Base-by-base conservation (phyloP, 176 grass and related monocot species). In the Oropetium thomaeum region DNA sequence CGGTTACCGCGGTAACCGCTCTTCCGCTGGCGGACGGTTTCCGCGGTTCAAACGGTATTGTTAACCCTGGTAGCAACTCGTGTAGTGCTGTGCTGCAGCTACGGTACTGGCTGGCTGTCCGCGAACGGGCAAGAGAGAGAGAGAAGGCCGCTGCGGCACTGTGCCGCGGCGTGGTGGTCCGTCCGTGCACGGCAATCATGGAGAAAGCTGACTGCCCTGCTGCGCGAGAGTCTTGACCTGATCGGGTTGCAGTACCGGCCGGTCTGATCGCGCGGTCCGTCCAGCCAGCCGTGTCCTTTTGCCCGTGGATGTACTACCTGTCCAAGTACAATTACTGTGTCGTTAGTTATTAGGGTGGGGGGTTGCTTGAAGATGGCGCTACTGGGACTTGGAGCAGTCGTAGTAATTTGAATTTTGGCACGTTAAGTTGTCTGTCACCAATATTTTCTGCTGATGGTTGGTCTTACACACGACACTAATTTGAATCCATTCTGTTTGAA, bases 151-250 rank as follows among this genome's bases (percentile, higher is more conserved):
- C n/a, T n/a, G n/a, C n/a, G n/a, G n/a, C n/a, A 42, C 71, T 77
- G 74, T 77, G 59, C n/a, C 32, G 31, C 30, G 30, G 42, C 74
- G 58, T 64, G 42, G 74, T 76, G 74, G 74, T 64, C 74, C 74
- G 29, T 51, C 42, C 74, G 32, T 6, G 32, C 59, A 48, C 40
- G 37, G 27, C 72, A 62, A 75, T 62, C 73, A 62, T 75, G 73
- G 57, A 12, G 28, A 10, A 74, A 32, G n/a, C 27, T 44, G 38
- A 55, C 19, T 17, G 27, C 1, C 73, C 39, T 10, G n/a, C n/a
- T n/a, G n/a, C n/a, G n/a, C n/a, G 28, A 27, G 25, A 16, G 14
- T 57, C 14, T 62, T 62, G 73, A 62, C 58, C 58, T 41, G 58
- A 40, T 1, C 31, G 20, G 20, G 42, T 63, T 8, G 59, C 23